phyloP scores from a whole-genome alignment of 495 filamentous ascomycete genomes.

The Aspergillus steynii region DNA sequence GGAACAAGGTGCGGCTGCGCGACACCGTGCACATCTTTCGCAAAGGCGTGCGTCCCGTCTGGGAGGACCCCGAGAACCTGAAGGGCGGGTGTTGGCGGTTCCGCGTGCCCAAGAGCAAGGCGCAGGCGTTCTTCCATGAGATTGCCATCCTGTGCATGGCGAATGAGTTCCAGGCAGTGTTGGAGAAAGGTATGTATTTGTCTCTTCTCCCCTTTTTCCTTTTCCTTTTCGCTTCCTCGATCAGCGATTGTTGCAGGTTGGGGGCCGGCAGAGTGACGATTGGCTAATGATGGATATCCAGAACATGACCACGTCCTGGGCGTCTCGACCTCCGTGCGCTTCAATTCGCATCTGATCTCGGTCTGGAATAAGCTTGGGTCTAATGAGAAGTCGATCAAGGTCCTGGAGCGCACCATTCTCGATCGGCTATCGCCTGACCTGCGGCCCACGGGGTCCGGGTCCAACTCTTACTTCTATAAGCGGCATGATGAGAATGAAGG shows the following conservation, averaged over 20 bases:
- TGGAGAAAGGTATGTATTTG: constrained; percentile 61
- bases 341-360: constrained; percentile 73
- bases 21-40: constrained; percentile 91
- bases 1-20: constrained; percentile 71
- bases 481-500: constrained; percentile 59
- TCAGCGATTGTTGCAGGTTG: background rate
- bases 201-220: background rate
- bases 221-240: background rate
- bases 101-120: constrained; percentile 71
- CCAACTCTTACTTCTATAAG: constrained; percentile 65
- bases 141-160: constrained; percentile 80
- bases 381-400: constrained; percentile 71
- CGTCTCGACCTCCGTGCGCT: constrained; percentile 59
- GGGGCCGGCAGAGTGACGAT: no score
- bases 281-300: constrained; percentile 5
- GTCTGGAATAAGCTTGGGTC: constrained; percentile 83
- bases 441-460: constrained; percentile 48
- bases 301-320: constrained; percentile 74
- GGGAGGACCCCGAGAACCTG: constrained; percentile 86
- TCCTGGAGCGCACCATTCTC: constrained; percentile 66
- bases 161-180: constrained; percentile 73
- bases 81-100: constrained; percentile 86
- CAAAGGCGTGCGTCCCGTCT: constrained; percentile 78
- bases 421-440: constrained; percentile 67
- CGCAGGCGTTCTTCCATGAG: constrained; percentile 76